Evolutionary conservation across 2,329 filamentous ascomycete species (phyloP), one percentile per base, ranked within the genome.

Genomic region (Alternaria incomplexa): DNA sequence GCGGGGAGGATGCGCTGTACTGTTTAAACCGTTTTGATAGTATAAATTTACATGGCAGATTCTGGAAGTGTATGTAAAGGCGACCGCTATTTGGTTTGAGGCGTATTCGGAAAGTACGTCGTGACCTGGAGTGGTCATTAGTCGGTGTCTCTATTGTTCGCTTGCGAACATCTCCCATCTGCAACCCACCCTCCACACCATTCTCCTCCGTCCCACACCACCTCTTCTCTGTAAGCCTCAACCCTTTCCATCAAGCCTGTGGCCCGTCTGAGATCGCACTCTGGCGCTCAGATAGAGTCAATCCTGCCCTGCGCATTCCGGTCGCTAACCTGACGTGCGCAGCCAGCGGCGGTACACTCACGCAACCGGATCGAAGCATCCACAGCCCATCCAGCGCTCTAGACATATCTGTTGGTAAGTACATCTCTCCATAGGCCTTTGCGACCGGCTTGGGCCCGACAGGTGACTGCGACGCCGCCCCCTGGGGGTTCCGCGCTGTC

Each of bases 311-410:
- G 71, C 68, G 68, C 73, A 69, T 66, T 55, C 56, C 61, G 63
- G 59, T 68, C 69, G 68, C 77, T 79, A 64, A 78, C 77, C 67
- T 66, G 70, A 69, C 65, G 72, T 67, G 67, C 67, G 60, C 75
- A 76, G 67, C 70, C 65, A 72, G 72, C 77, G 76, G 77, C 75
- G 75, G 73, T 72, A 74, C 69, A 52, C 48, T 40, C 48, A 77
- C 77, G 75, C 74, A 76, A 75, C 63, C 66, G 66, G 65, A 73
- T 75, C 73, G 69, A 74, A 75, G 66, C 70, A 65, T 71, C 65
- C 63, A 67, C 66, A 65, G 67, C 69, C 67, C 67, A 68, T 71
- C 67, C 68, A 67, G 69, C 68, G 56, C 57, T 59, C 60, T 65
- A 65, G 63, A 66, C 68, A 68, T 63, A 57, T 68, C 72, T 71